phyloP scores from a whole-genome alignment of 805 yeast species.

The Metschnikowia lochheadii region DNA sequence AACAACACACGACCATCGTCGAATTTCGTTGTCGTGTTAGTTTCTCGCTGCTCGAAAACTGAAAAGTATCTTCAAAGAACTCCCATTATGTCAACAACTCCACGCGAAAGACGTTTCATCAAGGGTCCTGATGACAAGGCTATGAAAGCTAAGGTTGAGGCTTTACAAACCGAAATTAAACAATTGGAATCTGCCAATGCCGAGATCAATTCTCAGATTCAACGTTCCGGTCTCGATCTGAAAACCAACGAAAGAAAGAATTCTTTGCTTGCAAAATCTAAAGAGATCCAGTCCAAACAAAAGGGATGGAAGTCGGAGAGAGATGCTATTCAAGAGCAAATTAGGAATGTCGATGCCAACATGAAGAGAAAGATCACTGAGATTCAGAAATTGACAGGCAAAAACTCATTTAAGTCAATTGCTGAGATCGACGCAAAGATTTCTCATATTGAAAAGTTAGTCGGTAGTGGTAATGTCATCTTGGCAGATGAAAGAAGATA shows the following conservation, averaged over 20 bases:
- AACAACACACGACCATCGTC: slow-evolving; percentile 6
- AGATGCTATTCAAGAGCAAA: slow-evolving; percentile 59
- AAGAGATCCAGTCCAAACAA: slow-evolving; percentile 43
- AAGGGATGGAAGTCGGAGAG: slow-evolving; percentile 46
- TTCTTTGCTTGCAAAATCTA: slow-evolving; percentile 33
- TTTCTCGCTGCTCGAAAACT: not conserved
- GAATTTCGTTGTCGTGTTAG: slow-evolving; percentile 7
- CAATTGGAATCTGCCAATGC: slow-evolving; percentile 53
- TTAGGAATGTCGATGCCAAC: slow-evolving; percentile 63
- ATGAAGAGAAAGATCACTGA: slow-evolving; percentile 75
- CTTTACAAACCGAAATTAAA: slow-evolving; percentile 57
- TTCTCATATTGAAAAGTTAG: slow-evolving; percentile 60
- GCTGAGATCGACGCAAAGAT: slow-evolving; percentile 69
- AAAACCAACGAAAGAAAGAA: slow-evolving; percentile 29
- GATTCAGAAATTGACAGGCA: slow-evolving; percentile 66
- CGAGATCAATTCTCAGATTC: slow-evolving; percentile 52
- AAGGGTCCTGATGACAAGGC: slow-evolving; percentile 72
- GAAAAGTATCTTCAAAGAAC: not conserved
- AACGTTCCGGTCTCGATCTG: slow-evolving; percentile 34
- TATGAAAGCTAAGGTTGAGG: slow-evolving; percentile 55
- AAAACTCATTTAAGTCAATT: slow-evolving; percentile 61
- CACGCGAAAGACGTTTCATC: slow-evolving; percentile 47
- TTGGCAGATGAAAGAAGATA: slow-evolving; percentile 86
- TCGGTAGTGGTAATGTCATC: slow-evolving; percentile 74
- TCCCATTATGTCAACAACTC: slow-evolving; percentile 14